Base-by-base conservation (phyloP, 768 basidiomycete genomes). In the Russula griseocarnosa region DNA sequence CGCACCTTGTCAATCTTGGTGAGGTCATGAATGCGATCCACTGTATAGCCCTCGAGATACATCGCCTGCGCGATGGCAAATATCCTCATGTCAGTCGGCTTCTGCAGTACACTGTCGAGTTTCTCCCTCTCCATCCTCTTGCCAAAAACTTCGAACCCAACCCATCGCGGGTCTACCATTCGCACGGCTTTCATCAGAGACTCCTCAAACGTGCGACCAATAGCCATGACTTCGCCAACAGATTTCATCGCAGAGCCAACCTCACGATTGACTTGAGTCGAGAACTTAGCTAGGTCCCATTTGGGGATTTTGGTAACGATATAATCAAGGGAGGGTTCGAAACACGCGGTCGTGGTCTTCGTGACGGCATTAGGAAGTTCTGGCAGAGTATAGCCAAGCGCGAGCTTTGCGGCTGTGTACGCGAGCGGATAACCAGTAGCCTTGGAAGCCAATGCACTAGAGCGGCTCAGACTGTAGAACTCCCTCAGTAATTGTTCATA, bases 261-360 rank as follows among this genome's bases (percentile, higher is more conserved):
- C 73, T 93, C 87, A 67, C 96, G 88, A 73, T 96, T 87, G 63
- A 98, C 97, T 71, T 96, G 92, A 46, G 87, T 78, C 24, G 89
- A 90, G 81, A 99, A 98, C 76, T 99, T 99, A 68, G 95, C 94
- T 61, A 99, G 80, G 78, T 99, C 97, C 96, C 97, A 98, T 75
- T 98, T 98, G 66, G 97, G 97, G 67, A 99, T 98, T 78, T 99
- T 99, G 55, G 94, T 97, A 65, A 99, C 97, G 72, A 99, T 97
- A 76, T 99, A 99, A 76, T 99, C 97, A 50, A 99, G 82, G 9
- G 95, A 96, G 28, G 97, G 96, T 73, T 99, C 97, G 76, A 98
- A 99, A 77, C 97, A 98, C 2, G 97, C 97, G 11, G 97, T 98
- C 1, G 97, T 99, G 3, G 94, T 96, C 79, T 98, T 99, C 56